Percentiles rank a stretch among this genome's conserved stretches.
Evolutionary conservation across 352 stramenopile genomes (phyloP).

Genomic region (Phytophthora lateralis): DNA sequence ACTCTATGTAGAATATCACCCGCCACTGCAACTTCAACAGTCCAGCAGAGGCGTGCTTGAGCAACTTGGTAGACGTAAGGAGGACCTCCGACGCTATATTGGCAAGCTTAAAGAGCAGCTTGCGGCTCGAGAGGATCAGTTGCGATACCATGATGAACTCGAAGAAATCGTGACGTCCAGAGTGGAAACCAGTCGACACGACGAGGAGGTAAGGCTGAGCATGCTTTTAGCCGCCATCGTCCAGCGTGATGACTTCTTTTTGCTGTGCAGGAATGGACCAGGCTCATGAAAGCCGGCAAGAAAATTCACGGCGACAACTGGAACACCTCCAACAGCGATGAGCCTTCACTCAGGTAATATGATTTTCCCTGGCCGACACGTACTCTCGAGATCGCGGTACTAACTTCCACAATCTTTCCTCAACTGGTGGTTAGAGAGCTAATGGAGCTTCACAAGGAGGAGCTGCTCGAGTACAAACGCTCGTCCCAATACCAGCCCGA

Average conservation of each 20-base stretch:
- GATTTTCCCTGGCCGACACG: background rate
- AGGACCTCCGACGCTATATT: conserved; percentile 70
- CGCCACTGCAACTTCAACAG: conserved; percentile 45
- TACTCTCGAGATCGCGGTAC: background rate
- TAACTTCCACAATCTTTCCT: background rate
- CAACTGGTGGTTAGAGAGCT: conserved; percentile 40
- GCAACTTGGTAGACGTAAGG: conserved; percentile 66
- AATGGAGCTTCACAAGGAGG: conserved; percentile 76
- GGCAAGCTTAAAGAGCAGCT: conserved; percentile 53
- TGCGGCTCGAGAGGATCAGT: conserved; percentile 53
- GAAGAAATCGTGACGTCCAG: conserved; percentile 67
- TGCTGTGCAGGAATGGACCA: conserved; percentile 56
- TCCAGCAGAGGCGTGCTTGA: conserved; percentile 36
- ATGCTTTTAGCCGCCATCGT: conserved; percentile 1
- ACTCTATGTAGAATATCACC: conserved; percentile 44
- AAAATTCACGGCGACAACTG: conserved; percentile 72
- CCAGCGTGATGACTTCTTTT: conserved; percentile 2
- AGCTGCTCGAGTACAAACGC: conserved; percentile 68
- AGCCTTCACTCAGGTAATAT: conserved; percentile 47
- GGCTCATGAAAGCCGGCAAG: conserved; percentile 67
- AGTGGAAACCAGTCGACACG: conserved; percentile 47
- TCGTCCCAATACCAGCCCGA: conserved; percentile 20
- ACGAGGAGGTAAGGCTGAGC: conserved; percentile 46
- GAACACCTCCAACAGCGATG: conserved; percentile 41
- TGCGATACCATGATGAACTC: conserved; percentile 68